These are phyloP conservation scores for Gaeumannomyces sp. DNA, from an alignment of 2,329 filamentous ascomycete genomes.

Conservation along the genomic window DNA sequence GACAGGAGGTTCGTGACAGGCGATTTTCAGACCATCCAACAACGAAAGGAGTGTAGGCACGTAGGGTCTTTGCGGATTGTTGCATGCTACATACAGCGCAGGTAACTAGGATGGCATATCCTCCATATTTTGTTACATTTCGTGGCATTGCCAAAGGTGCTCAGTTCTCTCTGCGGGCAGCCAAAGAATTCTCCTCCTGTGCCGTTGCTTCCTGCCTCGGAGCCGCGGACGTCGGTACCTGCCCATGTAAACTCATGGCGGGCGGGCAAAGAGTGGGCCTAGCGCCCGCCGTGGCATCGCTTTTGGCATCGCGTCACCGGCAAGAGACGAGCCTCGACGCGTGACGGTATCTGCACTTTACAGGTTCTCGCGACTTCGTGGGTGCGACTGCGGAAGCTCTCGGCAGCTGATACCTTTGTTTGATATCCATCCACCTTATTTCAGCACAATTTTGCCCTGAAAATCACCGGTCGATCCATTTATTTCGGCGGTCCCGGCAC, in stretches of 20 bases:
- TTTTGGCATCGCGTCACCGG: background rate
- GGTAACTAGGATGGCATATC: background rate
- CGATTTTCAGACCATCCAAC: background rate
- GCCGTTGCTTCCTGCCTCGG: too few species aligned
- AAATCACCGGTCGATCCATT: background rate
- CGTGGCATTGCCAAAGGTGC: background rate
- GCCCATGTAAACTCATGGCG: background rate
- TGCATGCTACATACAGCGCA: background rate
- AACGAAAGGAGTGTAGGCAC: too few species aligned
- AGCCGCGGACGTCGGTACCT: too few species aligned
- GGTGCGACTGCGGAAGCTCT: background rate
- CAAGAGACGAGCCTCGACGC: background rate
- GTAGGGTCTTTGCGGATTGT: background rate
- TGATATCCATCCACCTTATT: background rate
- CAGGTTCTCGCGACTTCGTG: background rate
- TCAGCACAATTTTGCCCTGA: background rate
- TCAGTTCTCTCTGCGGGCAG: background rate
- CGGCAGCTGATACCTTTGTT: too few species aligned
- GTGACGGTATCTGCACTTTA: background rate
- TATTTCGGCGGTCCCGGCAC: background rate
- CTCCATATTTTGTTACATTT: too few species aligned
- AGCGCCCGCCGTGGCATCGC: background rate
- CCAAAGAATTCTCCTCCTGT: too few species aligned
- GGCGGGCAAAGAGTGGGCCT: background rate
- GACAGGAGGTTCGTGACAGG: background rate